Conservation (phyloP, 768 basidiomycete species). For the Phlebiopsis gigantea region DNA sequence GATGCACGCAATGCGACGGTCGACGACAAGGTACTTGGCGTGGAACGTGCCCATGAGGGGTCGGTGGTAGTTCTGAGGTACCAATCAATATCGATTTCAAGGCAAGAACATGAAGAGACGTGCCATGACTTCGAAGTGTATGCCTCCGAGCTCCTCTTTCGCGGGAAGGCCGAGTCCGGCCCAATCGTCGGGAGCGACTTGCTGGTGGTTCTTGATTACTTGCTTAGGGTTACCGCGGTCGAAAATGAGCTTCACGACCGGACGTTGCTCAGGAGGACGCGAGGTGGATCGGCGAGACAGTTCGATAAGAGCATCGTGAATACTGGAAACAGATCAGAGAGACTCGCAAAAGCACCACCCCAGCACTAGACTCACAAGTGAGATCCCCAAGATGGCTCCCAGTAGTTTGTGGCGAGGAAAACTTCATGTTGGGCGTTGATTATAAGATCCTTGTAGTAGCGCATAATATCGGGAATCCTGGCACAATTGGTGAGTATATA, state of each 20-base stretch:
- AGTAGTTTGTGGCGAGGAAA: conserved; percentile 63
- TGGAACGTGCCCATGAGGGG: conserved; percentile 66
- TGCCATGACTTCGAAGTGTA: conserved; percentile 13
- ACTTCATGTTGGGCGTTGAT: conserved; percentile 58
- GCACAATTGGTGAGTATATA: conserved; percentile 7
- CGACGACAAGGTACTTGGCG: conserved; percentile 64
- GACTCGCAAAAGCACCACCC: neutral
- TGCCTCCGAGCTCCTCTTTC: conserved; percentile 22
- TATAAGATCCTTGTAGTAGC: conserved; percentile 60
- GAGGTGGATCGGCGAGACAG: conserved; percentile 43
- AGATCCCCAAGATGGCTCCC: conserved; percentile 32
- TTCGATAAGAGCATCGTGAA: conserved; percentile 40
- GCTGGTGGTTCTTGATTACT: conserved; percentile 38
- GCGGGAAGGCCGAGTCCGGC: conserved; percentile 11
- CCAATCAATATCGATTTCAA: neutral
- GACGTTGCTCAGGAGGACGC: conserved; percentile 32
- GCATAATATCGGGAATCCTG: conserved; percentile 69
- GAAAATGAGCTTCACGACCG: conserved; percentile 65
- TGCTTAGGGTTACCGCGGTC: conserved; percentile 62
- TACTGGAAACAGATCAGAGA: conserved; percentile 25
- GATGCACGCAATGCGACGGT: conserved; percentile 59
- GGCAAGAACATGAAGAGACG: neutral
- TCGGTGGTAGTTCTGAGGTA: conserved; percentile 11
- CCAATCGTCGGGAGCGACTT: conserved; percentile 43
- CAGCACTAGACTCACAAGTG: conserved; percentile 27